Conservation (phyloP, 345 rosid species). For the Schrenkiella parvula region DNA sequence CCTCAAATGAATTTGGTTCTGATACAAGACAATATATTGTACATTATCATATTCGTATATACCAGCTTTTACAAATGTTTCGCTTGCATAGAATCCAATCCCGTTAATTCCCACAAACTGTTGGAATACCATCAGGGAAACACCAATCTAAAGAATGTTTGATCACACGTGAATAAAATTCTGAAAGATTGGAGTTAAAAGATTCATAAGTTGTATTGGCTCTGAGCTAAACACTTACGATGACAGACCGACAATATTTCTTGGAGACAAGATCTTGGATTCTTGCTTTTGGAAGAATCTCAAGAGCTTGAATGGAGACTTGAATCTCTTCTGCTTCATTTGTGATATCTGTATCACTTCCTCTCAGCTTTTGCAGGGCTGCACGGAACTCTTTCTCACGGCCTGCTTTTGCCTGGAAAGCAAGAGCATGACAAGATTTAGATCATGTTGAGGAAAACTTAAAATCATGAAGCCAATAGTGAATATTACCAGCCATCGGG, state of each 20-base stretch:
- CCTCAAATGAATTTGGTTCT: neutral
- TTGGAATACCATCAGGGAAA: constrained; percentile 82
- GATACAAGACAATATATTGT: neutral
- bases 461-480: neutral
- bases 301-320: constrained; percentile 51
- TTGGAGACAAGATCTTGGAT: constrained; percentile 54
- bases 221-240: constrained; percentile 51
- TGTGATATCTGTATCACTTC: constrained; percentile 57
- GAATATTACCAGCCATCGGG: constrained; percentile 82
- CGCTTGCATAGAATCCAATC: constrained; percentile 74
- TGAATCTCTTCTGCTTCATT: constrained; percentile 73
- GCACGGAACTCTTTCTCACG: constrained; percentile 53
- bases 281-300: constrained; percentile 62
- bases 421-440: neutral
- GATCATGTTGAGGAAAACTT: neutral
- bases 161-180: neutral
- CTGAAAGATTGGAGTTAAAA: neutral
- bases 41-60: constrained; percentile 8
- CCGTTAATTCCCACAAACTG: constrained; percentile 88
- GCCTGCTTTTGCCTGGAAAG: constrained; percentile 72
- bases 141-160: constrained; percentile 56
- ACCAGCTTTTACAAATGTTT: constrained; percentile 86
- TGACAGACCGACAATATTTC: constrained; percentile 59
- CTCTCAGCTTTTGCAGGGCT: constrained; percentile 65
- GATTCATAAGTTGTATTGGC: neutral